These are phyloP conservation scores for Phaeotremella skinneri DNA, from an alignment of 768 basidiomycete species.

Conservation along the genomic window DNA sequence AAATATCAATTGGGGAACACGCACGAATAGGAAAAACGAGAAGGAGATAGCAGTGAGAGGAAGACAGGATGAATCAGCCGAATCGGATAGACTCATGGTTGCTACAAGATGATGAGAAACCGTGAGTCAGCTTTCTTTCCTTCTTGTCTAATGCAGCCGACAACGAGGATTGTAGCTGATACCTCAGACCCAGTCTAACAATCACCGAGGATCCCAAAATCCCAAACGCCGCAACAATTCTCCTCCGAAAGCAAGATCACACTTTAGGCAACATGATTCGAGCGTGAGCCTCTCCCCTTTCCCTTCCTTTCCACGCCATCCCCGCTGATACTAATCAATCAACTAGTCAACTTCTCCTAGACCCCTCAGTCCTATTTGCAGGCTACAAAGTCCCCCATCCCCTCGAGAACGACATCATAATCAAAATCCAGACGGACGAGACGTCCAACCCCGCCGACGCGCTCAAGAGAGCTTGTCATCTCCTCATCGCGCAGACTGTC, in stretches of 20 bases:
- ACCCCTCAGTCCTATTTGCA: constrained; percentile 86
- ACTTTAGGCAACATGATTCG: constrained; percentile 96
- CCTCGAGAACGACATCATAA: constrained; percentile 84
- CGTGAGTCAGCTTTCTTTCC: constrained; percentile 61
- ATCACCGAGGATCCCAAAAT: constrained; percentile 95
- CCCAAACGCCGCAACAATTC: constrained; percentile 93
- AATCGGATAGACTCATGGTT: constrained; percentile 86
- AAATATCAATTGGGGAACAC: neutral
- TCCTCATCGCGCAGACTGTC: constrained; percentile 67
- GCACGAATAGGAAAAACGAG: neutral
- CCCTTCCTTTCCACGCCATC: neutral
- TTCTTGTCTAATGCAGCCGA: too few relatives aligned
- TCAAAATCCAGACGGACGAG: constrained; percentile 95
- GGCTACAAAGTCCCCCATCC: constrained; percentile 99
- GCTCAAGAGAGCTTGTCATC: constrained; percentile 77
- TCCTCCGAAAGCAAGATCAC: constrained; percentile 94
- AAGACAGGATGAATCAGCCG: constrained; percentile 82
- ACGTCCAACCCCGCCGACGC: constrained; percentile 73
- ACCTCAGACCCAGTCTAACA: constrained; percentile 70
- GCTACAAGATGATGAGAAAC: constrained; percentile 86
- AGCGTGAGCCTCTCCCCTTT: constrained; percentile 55
- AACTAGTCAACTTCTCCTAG: constrained; percentile 78
- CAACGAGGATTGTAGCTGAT: too few relatives aligned
- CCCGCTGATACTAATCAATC: constrained; percentile 10
- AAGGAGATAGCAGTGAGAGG: constrained; percentile 8